These are phyloP conservation scores for Moringa oleifera DNA, from an alignment of 345 rosid genomes.

Conservation along the genomic window DNA sequence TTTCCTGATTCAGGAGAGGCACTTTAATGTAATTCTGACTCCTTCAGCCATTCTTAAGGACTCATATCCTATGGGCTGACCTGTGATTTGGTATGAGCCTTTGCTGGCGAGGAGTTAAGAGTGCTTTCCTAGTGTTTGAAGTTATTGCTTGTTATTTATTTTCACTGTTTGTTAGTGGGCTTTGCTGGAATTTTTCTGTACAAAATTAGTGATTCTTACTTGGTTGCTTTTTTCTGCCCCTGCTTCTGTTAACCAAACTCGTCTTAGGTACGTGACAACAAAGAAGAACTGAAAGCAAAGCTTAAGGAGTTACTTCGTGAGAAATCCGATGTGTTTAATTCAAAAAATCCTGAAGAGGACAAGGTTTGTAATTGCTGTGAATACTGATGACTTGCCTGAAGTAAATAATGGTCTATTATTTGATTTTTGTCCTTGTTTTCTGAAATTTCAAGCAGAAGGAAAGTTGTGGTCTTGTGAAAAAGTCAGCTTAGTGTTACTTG, in stretches of 20 bases:
- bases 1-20: constrained; percentile 39
- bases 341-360: constrained; percentile 56
- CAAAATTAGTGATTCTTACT: constrained; percentile 3
- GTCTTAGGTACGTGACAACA: constrained; percentile 51
- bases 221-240: not conserved
- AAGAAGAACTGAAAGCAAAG: constrained; percentile 63
- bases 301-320: constrained; percentile 64
- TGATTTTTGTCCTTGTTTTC: no score
- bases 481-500: not conserved
- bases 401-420: not conserved
- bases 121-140: not conserved
- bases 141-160: constrained; percentile 1
- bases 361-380: constrained; percentile 40
- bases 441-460: not conserved
- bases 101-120: constrained; percentile 40
- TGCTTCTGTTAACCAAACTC: not conserved
- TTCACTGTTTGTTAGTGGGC: constrained; percentile 4
- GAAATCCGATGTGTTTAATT: constrained; percentile 66
- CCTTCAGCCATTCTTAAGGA: constrained; percentile 26
- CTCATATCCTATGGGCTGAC: constrained; percentile 33
- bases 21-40: constrained; percentile 37
- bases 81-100: constrained; percentile 41
- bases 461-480: no score
- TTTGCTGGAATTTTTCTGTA: constrained; percentile 14
- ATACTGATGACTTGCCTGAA: not conserved